phyloP scores from a whole-genome alignment of 495 filamentous ascomycete species.

The Emericellopsis terricola region DNA sequence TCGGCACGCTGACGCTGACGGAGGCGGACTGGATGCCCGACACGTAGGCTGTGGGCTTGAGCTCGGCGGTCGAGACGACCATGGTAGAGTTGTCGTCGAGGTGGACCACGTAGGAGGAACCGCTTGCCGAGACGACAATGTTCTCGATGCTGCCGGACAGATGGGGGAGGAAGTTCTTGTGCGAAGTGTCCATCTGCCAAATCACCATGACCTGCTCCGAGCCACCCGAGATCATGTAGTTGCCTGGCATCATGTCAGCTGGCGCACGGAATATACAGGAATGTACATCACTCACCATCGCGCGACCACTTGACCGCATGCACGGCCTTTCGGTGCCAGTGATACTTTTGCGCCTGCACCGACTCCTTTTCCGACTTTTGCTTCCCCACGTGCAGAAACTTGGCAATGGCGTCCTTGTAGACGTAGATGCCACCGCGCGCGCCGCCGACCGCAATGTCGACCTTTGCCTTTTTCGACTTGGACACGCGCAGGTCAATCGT shows the following conservation, averaged over 20 bases:
- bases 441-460: slow-evolving; percentile 62
- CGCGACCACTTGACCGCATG: slow-evolving; percentile 68
- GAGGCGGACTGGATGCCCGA: slow-evolving; percentile 59
- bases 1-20: slow-evolving; percentile 17
- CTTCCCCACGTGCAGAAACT: slow-evolving; percentile 19
- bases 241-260: slow-evolving; percentile 37
- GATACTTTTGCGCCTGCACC: slow-evolving; percentile 40
- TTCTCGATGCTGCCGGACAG: slow-evolving; percentile 67
- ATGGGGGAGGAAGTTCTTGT: slow-evolving; percentile 69
- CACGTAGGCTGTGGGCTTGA: slow-evolving; percentile 60
- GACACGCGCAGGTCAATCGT: slow-evolving; percentile 31
- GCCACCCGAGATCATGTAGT: slow-evolving; percentile 88
- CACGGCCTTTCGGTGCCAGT: slow-evolving; percentile 84
- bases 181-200: slow-evolving; percentile 86
- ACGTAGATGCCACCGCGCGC: slow-evolving; percentile 55
- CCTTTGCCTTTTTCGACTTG: slow-evolving; percentile 15
- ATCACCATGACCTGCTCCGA: slow-evolving; percentile 76
- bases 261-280: background rate
- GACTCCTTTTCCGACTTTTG: slow-evolving; percentile 13
- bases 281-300: slow-evolving; percentile 74
- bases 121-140: slow-evolving; percentile 61
- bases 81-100: slow-evolving; percentile 83
- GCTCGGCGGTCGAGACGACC: slow-evolving; percentile 73
- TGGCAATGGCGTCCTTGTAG: slow-evolving; percentile 52
- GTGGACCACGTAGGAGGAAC: slow-evolving; percentile 63